Conservation (phyloP, 768 basidiomycete genomes). For the Fistulinella prunicolor region DNA sequence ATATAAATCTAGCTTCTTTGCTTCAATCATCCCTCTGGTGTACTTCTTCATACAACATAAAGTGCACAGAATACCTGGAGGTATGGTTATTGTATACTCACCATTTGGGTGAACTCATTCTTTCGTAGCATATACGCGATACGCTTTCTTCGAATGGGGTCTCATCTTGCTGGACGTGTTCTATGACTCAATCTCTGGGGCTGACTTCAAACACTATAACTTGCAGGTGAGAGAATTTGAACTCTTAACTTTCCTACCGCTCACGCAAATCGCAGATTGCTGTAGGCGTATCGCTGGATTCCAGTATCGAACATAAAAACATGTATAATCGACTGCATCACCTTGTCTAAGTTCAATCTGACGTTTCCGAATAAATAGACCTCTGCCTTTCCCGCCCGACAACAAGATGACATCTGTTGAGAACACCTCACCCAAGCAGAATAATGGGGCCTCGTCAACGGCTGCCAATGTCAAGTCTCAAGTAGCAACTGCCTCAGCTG, state of each 20-base stretch:
- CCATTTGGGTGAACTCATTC: neutral
- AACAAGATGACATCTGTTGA: slow-evolving; percentile 5
- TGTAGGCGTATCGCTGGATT: slow-evolving; percentile 28
- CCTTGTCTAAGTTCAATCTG: slow-evolving; percentile 31
- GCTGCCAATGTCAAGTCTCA: neutral
- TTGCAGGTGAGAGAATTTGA: slow-evolving; percentile 44
- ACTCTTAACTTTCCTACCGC: neutral
- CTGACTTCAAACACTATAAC: slow-evolving; percentile 54
- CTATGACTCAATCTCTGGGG: slow-evolving; percentile 65
- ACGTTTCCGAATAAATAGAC: slow-evolving; percentile 23
- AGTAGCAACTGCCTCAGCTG: neutral
- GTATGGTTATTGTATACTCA: slow-evolving; percentile 36
- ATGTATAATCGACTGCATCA: slow-evolving; percentile 47
- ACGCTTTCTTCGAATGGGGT: slow-evolving; percentile 86
- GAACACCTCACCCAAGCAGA: neutral
- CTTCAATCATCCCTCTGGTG: slow-evolving; percentile 64
- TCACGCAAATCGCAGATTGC: slow-evolving; percentile 15
- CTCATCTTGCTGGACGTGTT: slow-evolving; percentile 71
- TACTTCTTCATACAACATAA: slow-evolving; percentile 89
- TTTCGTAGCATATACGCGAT: slow-evolving; percentile 72
- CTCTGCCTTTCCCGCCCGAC: slow-evolving; percentile 6
- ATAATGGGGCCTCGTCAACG: neutral
- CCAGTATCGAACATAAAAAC: slow-evolving; percentile 26
- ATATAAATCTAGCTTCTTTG: slow-evolving; percentile 57
- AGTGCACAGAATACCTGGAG: slow-evolving; percentile 72